Conservation (phyloP, 495 filamentous ascomycete genomes). For the Neurospora sp. region DNA sequence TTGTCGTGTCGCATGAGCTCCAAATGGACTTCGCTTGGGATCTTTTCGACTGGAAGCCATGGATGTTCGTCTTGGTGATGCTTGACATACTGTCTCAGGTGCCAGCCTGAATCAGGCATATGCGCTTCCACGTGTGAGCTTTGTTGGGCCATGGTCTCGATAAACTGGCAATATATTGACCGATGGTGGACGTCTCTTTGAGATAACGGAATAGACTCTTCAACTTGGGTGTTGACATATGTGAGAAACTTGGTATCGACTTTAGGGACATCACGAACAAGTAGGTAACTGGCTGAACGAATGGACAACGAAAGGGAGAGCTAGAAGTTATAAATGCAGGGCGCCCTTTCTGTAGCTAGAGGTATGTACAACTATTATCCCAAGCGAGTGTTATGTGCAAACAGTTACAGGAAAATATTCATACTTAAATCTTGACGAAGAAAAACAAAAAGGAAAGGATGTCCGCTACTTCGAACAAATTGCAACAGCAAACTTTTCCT, state of each 20-base stretch:
- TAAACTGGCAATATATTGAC: not conserved
- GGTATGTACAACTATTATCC: not conserved
- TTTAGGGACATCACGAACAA: not conserved
- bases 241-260: not conserved
- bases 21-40: constrained; percentile 17
- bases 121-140: not conserved
- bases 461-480: not conserved
- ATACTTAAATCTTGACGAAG: not conserved
- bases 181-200: not conserved
- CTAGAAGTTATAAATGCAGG: not conserved
- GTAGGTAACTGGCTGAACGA: not conserved
- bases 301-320: not conserved
- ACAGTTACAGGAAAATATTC: not conserved
- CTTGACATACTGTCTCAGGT: constrained; percentile 7
- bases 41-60: constrained; percentile 12
- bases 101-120: constrained; percentile 8
- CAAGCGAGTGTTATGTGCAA: not conserved
- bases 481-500: not conserved
- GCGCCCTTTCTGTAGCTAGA: not conserved
- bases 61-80: constrained; percentile 2
- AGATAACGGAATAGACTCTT: not conserved
- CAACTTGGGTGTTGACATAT: not conserved
- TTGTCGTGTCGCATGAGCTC: constrained; percentile 15
- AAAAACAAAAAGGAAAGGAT: not conserved
- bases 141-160: not conserved